These are phyloP conservation scores for Globisporangium ultimum DNA, from an alignment of 352 stramenopile species.

Conservation along the genomic window DNA sequence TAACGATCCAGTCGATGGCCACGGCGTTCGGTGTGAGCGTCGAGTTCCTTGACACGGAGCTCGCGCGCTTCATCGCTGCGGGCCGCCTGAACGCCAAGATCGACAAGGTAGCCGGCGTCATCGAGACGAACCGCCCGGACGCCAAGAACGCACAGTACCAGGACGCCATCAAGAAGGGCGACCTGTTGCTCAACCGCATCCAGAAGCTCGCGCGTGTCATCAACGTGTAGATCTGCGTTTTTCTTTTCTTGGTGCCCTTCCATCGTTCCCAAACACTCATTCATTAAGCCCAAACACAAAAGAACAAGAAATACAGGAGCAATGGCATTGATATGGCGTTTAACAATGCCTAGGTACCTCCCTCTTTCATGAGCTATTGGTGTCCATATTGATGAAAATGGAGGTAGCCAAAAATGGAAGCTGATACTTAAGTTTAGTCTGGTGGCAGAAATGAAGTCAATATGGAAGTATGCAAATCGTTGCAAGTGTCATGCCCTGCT, in stretches of 20 bases:
- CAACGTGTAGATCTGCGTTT: slow-evolving; percentile 73
- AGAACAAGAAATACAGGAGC: no score
- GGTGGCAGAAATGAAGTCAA: no score
- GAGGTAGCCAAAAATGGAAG: no score
- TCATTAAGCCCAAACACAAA: no score
- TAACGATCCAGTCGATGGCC: slow-evolving; percentile 97
- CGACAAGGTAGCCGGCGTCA: slow-evolving; percentile 97
- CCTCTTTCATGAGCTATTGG: no score
- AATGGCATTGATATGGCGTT: no score
- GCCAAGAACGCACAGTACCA: slow-evolving; percentile 99
- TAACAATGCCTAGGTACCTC: no score
- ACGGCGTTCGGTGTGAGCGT: slow-evolving; percentile 94
- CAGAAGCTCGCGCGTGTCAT: slow-evolving; percentile 98
- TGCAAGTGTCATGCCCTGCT: no score
- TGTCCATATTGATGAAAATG: no score
- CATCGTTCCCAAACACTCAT: neutral
- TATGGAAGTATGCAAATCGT: no score
- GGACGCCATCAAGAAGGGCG: slow-evolving; percentile 98
- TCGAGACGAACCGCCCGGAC: slow-evolving; percentile 98
- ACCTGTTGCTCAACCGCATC: slow-evolving; percentile 98
- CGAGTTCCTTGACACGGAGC: slow-evolving; percentile 95
- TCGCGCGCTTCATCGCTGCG: slow-evolving; percentile 97
- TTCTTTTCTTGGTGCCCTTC: neutral
- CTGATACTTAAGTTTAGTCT: no score
- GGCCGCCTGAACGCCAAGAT: slow-evolving; percentile 98